phyloP scores from a whole-genome alignment of 2,329 filamentous ascomycete species.

The Neofusicoccum sp. region DNA sequence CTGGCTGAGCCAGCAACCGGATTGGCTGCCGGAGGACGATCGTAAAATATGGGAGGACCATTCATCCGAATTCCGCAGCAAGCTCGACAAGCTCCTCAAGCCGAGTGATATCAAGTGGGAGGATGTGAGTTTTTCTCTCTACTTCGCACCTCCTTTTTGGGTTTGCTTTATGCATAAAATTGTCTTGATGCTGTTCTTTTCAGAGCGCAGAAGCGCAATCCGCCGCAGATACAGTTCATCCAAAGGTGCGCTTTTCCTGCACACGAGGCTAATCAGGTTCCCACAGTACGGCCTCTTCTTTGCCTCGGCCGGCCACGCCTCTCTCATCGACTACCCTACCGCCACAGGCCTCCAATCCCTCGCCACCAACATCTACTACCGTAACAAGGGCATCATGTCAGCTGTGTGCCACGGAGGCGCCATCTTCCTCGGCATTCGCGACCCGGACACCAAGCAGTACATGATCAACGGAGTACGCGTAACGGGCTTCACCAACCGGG shows the following conservation, averaged over 20 bases:
- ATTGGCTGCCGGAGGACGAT: constrained; percentile 45
- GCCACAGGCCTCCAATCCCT: constrained; percentile 43
- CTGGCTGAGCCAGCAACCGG: constrained; percentile 44
- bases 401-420: constrained; percentile 44
- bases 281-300: constrained; percentile 40
- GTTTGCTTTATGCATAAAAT: neutral
- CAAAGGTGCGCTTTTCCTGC: too few species aligned
- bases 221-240: too few species aligned
- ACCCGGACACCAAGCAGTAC: constrained; percentile 31
- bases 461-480: constrained; percentile 37
- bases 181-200: too few species aligned
- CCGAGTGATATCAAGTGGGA: constrained; percentile 36
- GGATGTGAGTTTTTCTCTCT: neutral
- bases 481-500: constrained; percentile 41
- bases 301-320: constrained; percentile 46
- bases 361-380: constrained; percentile 39
- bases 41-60: constrained; percentile 40
- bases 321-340: constrained; percentile 48
- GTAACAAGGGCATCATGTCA: constrained; percentile 42
- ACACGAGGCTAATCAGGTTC: too few species aligned
- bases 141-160: neutral
- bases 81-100: constrained; percentile 45
- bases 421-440: constrained; percentile 38
- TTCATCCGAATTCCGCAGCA: constrained; percentile 45
- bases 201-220: too few species aligned